phyloP scores from a whole-genome alignment of 2,329 filamentous ascomycete species.

The Clathrospora elynae region DNA sequence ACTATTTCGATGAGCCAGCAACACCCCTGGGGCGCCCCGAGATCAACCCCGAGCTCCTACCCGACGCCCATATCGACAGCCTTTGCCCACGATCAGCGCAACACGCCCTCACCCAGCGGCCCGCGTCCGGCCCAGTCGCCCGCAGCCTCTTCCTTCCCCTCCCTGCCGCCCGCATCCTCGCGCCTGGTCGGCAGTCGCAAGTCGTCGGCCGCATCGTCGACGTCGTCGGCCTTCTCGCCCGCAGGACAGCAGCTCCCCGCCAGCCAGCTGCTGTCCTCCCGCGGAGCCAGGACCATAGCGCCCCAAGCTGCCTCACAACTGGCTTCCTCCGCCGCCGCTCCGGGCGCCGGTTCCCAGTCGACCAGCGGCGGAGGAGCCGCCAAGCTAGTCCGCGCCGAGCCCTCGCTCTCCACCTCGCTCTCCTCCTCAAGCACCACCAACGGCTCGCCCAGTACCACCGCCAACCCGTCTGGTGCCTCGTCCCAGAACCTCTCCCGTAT shows the following conservation, averaged over 20 bases:
- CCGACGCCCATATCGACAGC: conserved; percentile 62
- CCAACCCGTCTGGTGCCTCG: conserved; percentile 50
- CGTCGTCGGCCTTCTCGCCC: conserved; percentile 60
- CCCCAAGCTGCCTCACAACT: conserved; percentile 60
- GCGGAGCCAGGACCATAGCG: conserved; percentile 62
- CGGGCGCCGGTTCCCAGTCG: conserved; percentile 58
- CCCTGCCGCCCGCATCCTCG: conserved; percentile 55
- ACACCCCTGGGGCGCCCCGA: conserved; percentile 62
- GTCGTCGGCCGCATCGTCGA: conserved; percentile 60
- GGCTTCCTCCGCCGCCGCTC: conserved; percentile 59
- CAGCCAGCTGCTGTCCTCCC: conserved; percentile 61
- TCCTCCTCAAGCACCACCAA: conserved; percentile 61
- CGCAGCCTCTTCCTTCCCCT: conserved; percentile 59
- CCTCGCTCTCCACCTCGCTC: conserved; percentile 52
- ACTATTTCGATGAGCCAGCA: conserved; percentile 57
- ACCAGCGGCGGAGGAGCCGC: conserved; percentile 61
- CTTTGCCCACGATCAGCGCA: conserved; percentile 52
- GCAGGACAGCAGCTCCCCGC: conserved; percentile 60
- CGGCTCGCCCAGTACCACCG: conserved; percentile 59
- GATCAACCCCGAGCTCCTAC: conserved; percentile 60
- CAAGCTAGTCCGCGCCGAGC: conserved; percentile 64
- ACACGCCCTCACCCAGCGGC: conserved; percentile 56
- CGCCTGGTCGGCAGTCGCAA: conserved; percentile 59
- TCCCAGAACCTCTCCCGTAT: conserved; percentile 75
- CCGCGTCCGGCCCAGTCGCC: conserved; percentile 59